Conservation (phyloP, 495 filamentous ascomycete genomes). For the Thozetella sp. region DNA sequence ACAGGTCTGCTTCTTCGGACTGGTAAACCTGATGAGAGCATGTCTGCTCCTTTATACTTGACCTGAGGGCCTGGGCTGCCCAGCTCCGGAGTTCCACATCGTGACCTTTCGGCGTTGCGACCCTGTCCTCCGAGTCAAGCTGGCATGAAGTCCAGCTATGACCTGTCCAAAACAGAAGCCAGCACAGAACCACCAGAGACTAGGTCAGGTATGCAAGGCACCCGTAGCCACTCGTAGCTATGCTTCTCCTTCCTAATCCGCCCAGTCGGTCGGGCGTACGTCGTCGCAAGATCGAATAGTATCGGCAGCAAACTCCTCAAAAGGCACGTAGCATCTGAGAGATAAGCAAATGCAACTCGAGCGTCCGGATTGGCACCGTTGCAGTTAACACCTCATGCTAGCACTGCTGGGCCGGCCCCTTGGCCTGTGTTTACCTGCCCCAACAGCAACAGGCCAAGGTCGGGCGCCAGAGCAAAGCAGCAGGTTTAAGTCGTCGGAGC, state of each 20-base stretch:
- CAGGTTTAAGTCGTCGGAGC: neutral
- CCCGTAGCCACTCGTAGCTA: slow-evolving; percentile 6
- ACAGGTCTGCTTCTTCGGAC: slow-evolving; percentile 20
- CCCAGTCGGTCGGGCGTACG: slow-evolving; percentile 17
- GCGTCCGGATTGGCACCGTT: neutral
- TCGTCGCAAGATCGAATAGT: slow-evolving; percentile 16
- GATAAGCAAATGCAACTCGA: slow-evolving; percentile 21
- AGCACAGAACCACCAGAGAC: slow-evolving; percentile 11
- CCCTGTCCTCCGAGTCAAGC: slow-evolving; percentile 11
- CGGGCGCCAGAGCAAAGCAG: neutral
- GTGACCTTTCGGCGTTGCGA: slow-evolving; percentile 16
- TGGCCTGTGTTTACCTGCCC: slow-evolving; percentile 1
- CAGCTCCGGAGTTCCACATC: slow-evolving; percentile 15
- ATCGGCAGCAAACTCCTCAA: slow-evolving; percentile 18
- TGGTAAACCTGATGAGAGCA: slow-evolving; percentile 19
- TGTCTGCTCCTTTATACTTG: slow-evolving; percentile 22
- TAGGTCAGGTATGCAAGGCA: neutral
- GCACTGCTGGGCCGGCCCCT: neutral
- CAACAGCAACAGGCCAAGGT: slow-evolving; percentile 1
- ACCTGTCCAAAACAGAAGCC: slow-evolving; percentile 18
- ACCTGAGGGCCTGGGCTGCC: neutral
- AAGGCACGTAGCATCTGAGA: slow-evolving; percentile 21
- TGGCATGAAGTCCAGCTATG: neutral
- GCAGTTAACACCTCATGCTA: slow-evolving; percentile 2
- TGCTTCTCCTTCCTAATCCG: slow-evolving; percentile 23